phyloP scores from a whole-genome alignment of 2,329 filamentous ascomycete genomes.

The Fusarium sterilihyphosum region DNA sequence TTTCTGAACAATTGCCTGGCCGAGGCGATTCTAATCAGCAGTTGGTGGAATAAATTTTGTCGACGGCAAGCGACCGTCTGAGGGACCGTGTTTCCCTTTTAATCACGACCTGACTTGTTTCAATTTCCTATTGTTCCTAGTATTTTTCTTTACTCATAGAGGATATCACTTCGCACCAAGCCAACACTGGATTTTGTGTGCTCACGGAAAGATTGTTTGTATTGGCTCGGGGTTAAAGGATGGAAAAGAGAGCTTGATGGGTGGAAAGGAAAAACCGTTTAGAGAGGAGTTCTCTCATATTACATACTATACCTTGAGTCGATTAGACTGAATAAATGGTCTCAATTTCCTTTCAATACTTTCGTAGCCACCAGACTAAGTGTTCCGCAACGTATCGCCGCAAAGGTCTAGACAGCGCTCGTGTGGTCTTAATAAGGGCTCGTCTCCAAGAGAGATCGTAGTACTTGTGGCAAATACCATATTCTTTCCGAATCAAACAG shows the following conservation, averaged over 20 bases:
- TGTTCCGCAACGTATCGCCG: background rate
- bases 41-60: conserved; percentile 39
- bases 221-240: conserved; percentile 11
- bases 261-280: background rate
- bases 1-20: conserved; percentile 47
- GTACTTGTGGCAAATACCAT: background rate
- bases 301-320: background rate
- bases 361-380: background rate
- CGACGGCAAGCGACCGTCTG: background rate
- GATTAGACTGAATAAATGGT: background rate
- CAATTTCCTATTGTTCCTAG: background rate
- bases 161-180: conserved; percentile 29
- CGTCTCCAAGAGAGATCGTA: background rate
- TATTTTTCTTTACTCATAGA: conserved; percentile 25
- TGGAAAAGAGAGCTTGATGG: conserved; percentile 17
- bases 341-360: background rate
- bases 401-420: background rate
- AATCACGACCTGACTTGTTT: background rate
- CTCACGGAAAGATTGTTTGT: conserved; percentile 20
- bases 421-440: background rate
- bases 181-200: conserved; percentile 40
- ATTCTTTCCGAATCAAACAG: background rate
- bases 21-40: conserved; percentile 43
- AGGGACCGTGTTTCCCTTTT: background rate
- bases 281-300: conserved; percentile 17